phyloP scores from a whole-genome alignment of 2,329 filamentous ascomycete genomes.

The Alternaria alternata region DNA sequence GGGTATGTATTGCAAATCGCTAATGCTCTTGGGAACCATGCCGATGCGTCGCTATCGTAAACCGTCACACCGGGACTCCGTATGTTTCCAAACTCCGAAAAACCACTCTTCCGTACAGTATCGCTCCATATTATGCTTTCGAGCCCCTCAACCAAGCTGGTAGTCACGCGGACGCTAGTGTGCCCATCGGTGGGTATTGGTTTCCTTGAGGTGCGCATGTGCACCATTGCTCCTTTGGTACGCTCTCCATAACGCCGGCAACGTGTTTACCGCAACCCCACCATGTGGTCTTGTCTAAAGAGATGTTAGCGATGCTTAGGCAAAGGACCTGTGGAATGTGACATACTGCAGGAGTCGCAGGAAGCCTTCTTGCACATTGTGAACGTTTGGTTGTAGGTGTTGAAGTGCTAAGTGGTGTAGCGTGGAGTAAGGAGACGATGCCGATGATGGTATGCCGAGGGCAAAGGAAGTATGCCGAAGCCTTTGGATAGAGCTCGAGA shows the following conservation, averaged over 20 bases:
- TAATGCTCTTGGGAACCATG: conserved; percentile 4
- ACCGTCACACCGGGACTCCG: conserved; percentile 2
- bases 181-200: conserved; percentile 71
- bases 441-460: background rate
- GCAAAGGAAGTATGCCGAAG: background rate
- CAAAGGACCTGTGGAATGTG: background rate
- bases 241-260: conserved; percentile 66
- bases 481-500: background rate
- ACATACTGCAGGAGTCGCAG: conserved; percentile 70
- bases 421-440: background rate
- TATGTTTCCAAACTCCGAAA: background rate
- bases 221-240: conserved; percentile 69
- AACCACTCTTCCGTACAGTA: background rate
- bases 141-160: conserved; percentile 13
- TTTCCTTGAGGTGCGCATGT: conserved; percentile 70
- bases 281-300: conserved; percentile 66
- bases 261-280: conserved; percentile 71
- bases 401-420: background rate
- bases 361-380: conserved; percentile 71
- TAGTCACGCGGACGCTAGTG: conserved; percentile 40
- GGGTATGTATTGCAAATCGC: conserved; percentile 8
- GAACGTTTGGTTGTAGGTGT: conserved; percentile 2
- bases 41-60: background rate
- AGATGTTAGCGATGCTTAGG: conserved; percentile 12
- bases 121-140: background rate